Percentiles rank a stretch among this genome's conserved stretches.
Conservation (phyloP, 768 basidiomycete species). For the Tricholoma terreum region DNA sequence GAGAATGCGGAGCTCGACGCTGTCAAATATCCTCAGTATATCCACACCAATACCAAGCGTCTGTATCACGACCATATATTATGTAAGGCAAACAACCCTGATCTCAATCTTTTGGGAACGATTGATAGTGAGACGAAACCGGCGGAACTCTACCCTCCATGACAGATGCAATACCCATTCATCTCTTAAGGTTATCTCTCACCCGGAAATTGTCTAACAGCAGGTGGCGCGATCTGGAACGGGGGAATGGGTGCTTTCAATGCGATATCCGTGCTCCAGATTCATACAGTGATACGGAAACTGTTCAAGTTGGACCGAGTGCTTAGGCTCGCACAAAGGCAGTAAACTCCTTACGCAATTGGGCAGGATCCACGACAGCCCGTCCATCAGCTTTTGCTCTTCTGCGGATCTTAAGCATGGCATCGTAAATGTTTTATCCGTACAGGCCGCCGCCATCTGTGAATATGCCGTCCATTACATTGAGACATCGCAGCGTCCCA, state of each 20-base stretch:
- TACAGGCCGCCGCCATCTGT: neutral
- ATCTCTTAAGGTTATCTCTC: no score
- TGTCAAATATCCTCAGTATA: no score
- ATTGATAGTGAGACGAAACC: no score
- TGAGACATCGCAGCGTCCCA: neutral
- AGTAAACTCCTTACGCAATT: conserved; percentile 1
- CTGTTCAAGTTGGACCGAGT: neutral
- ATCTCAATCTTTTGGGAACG: no score
- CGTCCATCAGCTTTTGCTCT: conserved; percentile 6
- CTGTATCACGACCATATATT: no score
- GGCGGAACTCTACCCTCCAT: no score
- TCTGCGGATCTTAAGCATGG: neutral
- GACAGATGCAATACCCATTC: no score
- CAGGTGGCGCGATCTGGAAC: conserved; percentile 12
- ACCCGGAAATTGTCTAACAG: neutral
- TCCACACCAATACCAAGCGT: no score
- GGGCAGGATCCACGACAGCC: conserved; percentile 2
- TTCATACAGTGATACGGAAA: conserved; percentile 1
- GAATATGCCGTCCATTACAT: neutral
- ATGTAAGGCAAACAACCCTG: no score
- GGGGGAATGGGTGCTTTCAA: no score
- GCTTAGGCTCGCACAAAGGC: conserved; percentile 5
- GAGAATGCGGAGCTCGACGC: no score
- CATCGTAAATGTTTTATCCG: no score
- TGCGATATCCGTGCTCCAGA: neutral